Percentiles rank a stretch among this genome's conserved stretches.
Conservation (phyloP, 345 rosid genomes). For the Balakata baccata region DNA sequence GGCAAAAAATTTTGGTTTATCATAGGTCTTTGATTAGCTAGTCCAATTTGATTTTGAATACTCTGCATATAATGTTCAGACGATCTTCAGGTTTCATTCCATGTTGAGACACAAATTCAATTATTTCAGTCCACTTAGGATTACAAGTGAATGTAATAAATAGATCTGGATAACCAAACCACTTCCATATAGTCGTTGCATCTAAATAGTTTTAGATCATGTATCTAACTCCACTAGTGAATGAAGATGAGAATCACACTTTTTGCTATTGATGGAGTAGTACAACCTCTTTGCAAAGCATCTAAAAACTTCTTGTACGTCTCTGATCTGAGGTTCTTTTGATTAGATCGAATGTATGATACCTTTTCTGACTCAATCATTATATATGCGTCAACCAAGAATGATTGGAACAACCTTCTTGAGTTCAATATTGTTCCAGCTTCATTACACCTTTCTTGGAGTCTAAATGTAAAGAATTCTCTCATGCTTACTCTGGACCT, state of each 20-base stretch:
- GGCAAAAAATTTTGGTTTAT: background rate
- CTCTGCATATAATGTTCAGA: background rate
- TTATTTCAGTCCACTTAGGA: background rate
- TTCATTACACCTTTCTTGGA: background rate
- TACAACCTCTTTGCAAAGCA: background rate
- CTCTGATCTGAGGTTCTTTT: background rate
- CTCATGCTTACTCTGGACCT: background rate
- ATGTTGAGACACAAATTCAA: background rate
- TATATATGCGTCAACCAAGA: background rate
- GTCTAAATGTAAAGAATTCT: background rate
- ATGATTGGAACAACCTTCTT: background rate
- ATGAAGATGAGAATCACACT: background rate
- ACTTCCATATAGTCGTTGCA: background rate
- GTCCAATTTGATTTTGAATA: background rate
- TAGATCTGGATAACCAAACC: background rate
- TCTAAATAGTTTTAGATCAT: background rate
- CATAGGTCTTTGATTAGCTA: background rate
- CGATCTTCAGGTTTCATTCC: background rate
- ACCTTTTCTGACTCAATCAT: background rate
- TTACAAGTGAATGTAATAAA: background rate
- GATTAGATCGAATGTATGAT: too few species aligned
- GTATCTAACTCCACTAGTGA: background rate
- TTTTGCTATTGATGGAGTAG: background rate
- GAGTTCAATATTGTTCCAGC: background rate
- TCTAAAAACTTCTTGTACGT: background rate